phyloP scores from a whole-genome alignment of 257 asterid species.

The Eustoma russellianum region DNA sequence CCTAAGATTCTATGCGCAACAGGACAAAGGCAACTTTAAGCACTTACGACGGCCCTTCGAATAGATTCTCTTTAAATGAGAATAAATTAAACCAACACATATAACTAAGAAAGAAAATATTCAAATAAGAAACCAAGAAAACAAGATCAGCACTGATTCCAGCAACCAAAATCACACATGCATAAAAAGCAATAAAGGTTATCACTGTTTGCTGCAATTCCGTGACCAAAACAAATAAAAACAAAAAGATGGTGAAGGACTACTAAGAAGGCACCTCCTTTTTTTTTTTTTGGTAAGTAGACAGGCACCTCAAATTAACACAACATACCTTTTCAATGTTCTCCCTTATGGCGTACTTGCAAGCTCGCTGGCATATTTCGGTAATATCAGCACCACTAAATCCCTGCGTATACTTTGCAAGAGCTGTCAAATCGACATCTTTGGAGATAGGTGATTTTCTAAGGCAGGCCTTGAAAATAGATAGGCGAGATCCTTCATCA shows the following conservation, averaged over 20 bases:
- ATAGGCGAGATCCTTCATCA: constrained; percentile 48
- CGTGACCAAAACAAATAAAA: not conserved
- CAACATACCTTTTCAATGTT: constrained; percentile 43
- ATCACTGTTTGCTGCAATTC: not conserved
- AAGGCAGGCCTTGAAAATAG: constrained; percentile 46
- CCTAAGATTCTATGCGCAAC: too few relatives aligned
- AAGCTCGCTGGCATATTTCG: constrained; percentile 48
- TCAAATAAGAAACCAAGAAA: too few relatives aligned
- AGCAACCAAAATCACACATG: not conserved
- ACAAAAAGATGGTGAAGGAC: too few relatives aligned
- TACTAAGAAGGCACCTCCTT: too few relatives aligned
- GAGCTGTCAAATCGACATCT: constrained; percentile 41
- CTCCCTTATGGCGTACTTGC: constrained; percentile 53
- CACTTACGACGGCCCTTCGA: too few relatives aligned
- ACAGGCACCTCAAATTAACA: not conserved
- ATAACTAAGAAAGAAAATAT: too few relatives aligned
- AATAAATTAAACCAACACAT: too few relatives aligned
- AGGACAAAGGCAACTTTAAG: too few relatives aligned
- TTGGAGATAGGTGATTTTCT: constrained; percentile 46
- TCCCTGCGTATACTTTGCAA: constrained; percentile 47
- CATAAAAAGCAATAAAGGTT: not conserved
- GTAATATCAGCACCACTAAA: constrained; percentile 56
- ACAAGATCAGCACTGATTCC: too few relatives aligned
- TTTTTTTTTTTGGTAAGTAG: too few relatives aligned
- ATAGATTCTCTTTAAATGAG: too few relatives aligned